These are phyloP conservation scores for Tillandsia fasciculata DNA, from an alignment of 176 grass and related monocot genomes.

Conservation along the genomic window DNA sequence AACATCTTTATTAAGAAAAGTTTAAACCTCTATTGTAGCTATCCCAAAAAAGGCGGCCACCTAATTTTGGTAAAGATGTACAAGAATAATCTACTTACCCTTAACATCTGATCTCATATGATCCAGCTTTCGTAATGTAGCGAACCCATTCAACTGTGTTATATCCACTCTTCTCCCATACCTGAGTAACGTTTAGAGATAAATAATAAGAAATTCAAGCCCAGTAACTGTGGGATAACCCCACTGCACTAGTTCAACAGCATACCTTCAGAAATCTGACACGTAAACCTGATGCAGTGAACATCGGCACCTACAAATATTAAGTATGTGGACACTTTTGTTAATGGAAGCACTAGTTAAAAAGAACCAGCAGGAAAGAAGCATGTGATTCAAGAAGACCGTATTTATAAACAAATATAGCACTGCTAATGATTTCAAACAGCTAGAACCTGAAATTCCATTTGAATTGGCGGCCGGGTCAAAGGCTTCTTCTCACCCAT, in stretches of 20 bases:
- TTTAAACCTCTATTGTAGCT: no score
- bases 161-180: constrained; percentile 99
- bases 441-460: constrained; percentile 88
- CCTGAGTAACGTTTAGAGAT: constrained; percentile 30
- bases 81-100: not conserved
- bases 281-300: constrained; percentile 94
- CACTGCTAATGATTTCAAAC: not conserved
- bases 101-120: constrained; percentile 97
- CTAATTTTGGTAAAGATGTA: not conserved
- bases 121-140: constrained; percentile 97
- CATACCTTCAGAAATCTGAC: constrained; percentile 98
- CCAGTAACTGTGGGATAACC: not conserved
- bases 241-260: not conserved
- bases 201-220: not conserved
- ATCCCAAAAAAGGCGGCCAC: no score
- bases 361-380: not conserved
- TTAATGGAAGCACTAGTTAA: not conserved
- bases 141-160: constrained; percentile 99
- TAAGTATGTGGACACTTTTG: not conserved
- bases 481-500: constrained; percentile 97
- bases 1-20: no score
- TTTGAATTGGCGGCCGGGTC: constrained; percentile 94
- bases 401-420: no score
- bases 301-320: constrained; percentile 82
- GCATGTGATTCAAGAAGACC: not conserved